These are phyloP conservation scores for Sonneratia alba DNA, from an alignment of 345 rosid genomes.

Conservation along the genomic window DNA sequence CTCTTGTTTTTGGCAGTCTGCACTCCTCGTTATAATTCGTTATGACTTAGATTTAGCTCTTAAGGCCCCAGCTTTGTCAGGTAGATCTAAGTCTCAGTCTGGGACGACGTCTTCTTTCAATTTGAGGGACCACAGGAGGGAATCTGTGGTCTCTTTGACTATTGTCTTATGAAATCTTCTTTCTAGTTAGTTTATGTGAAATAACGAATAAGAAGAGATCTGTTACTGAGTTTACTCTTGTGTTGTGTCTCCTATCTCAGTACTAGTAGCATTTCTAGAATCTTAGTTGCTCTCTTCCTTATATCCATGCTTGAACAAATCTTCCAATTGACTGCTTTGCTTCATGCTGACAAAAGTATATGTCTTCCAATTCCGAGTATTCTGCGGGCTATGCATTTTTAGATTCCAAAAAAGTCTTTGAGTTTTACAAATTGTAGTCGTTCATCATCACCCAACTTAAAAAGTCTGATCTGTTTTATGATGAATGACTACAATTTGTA, in stretches of 20 bases:
- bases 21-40: background rate
- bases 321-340: background rate
- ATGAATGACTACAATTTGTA: background rate
- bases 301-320: background rate
- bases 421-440: no score
- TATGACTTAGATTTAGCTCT: background rate
- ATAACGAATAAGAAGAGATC: background rate
- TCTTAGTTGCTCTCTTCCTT: background rate
- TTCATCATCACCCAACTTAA: no score
- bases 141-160: background rate
- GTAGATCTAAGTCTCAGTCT: background rate
- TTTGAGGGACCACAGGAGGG: background rate
- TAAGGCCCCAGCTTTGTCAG: background rate
- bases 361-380: background rate
- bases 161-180: background rate
- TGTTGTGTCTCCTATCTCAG: background rate
- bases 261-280: background rate
- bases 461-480: background rate
- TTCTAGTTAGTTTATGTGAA: background rate
- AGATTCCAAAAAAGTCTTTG: background rate
- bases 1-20: background rate
- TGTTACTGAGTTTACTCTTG: background rate
- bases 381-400: background rate
- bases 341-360: background rate
- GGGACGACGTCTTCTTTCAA: background rate